Percentiles rank a stretch among this genome's conserved stretches.
Evolutionary conservation across 148 eudicot genomes (phyloP).

Genomic region (Rhododendron ovatum): DNA sequence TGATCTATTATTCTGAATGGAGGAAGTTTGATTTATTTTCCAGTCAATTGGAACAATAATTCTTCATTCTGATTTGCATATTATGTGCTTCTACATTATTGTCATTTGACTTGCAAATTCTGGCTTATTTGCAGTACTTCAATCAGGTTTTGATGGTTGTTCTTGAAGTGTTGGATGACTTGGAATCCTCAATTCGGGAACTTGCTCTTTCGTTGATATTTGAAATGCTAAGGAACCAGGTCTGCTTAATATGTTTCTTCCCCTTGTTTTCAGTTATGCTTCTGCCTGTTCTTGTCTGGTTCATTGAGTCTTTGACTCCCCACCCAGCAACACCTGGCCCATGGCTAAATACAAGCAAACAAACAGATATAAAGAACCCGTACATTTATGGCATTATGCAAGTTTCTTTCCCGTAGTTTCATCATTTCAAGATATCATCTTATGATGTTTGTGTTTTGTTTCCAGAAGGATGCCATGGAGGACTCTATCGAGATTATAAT

Average conservation of each 20-base stretch:
- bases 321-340: background rate
- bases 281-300: background rate
- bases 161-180: conserved; percentile 79
- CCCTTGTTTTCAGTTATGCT: background rate
- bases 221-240: conserved; percentile 83
- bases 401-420: background rate
- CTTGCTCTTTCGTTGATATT: conserved; percentile 60
- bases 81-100: background rate
- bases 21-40: background rate
- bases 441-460: conserved; percentile 9
- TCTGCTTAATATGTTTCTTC: background rate
- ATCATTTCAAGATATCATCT: background rate
- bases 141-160: conserved; percentile 84
- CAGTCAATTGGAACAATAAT: background rate
- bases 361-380: background rate
- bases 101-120: background rate
- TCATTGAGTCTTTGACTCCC: background rate
- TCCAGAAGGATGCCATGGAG: conserved; percentile 83
- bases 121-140: conserved; percentile 31
- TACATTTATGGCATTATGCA: background rate
- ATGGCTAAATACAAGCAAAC: background rate
- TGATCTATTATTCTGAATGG: background rate
- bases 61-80: background rate
- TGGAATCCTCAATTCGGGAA: conserved; percentile 68
- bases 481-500: conserved; percentile 92